A percentile compares a stretch with the other conserved stretches of the same genome.
These are phyloP conservation scores for Ilyonectria mors-panacis DNA, from an alignment of 2,329 filamentous ascomycete genomes.

Conservation along the genomic window DNA sequence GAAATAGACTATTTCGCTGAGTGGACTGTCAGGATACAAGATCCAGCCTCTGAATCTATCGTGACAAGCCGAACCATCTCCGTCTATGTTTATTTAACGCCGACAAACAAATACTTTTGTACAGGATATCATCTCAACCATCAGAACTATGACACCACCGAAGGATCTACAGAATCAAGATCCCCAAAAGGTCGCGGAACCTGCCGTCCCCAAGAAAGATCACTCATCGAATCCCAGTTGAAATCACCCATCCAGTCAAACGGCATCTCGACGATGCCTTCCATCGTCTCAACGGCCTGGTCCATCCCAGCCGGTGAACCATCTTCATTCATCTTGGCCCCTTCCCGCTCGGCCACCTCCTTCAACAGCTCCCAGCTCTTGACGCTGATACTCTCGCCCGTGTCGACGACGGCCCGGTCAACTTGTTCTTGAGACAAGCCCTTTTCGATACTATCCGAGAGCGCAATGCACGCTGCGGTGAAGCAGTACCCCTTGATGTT, in stretches of 20 bases:
- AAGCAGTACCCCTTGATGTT: constrained; percentile 61
- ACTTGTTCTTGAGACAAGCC: constrained; percentile 49
- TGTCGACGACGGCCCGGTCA: constrained; percentile 49
- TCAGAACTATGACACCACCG: constrained; percentile 20
- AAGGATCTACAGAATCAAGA: constrained; percentile 14
- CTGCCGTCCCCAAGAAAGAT: constrained; percentile 34
- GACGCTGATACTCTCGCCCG: constrained; percentile 44
- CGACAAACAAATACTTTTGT: neutral
- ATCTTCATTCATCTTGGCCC: constrained; percentile 25
- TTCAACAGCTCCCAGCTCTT: constrained; percentile 51
- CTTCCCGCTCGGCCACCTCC: constrained; percentile 51
- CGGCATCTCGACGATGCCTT: constrained; percentile 44
- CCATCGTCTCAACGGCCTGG: constrained; percentile 34
- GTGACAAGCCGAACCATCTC: neutral
- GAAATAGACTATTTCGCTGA: neutral
- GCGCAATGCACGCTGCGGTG: constrained; percentile 48
- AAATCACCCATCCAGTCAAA: constrained; percentile 47
- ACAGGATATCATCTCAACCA: neutral
- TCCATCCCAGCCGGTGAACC: constrained; percentile 26
- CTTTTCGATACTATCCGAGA: constrained; percentile 54
- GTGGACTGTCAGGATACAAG: neutral
- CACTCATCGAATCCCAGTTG: constrained; percentile 43
- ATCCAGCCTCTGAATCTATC: neutral
- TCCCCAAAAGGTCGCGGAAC: constrained; percentile 18
- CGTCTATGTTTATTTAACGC: neutral